These are phyloP conservation scores for Fusarium sacchari DNA, from an alignment of 2,329 filamentous ascomycete species.

Conservation along the genomic window DNA sequence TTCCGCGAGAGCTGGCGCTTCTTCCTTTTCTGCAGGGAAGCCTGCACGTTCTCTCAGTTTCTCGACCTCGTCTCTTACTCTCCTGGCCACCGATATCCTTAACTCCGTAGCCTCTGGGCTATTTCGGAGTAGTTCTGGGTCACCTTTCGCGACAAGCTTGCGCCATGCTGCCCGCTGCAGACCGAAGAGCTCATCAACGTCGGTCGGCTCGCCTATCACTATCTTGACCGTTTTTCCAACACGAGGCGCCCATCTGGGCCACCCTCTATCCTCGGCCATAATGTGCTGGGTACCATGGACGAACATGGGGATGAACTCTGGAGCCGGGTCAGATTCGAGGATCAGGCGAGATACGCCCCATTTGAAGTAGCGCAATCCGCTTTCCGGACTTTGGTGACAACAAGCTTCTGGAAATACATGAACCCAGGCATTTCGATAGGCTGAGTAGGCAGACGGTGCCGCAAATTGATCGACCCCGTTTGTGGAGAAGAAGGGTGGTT, in stretches of 20 bases:
- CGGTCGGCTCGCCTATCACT: conserved; percentile 81
- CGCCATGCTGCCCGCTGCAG: conserved; percentile 81
- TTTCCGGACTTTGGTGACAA: conserved; percentile 85
- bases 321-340: conserved; percentile 86
- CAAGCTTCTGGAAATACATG: conserved; percentile 97
- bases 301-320: conserved; percentile 93
- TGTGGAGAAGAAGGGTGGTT: conserved; percentile 68
- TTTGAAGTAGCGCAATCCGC: conserved; percentile 94
- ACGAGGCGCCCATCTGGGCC: conserved; percentile 83
- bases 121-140: conserved; percentile 57
- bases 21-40: conserved; percentile 79
- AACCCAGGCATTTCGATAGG: conserved; percentile 82
- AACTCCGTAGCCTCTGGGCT: conserved; percentile 72
- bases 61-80: conserved; percentile 81
- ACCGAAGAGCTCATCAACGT: conserved; percentile 79
- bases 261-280: conserved; percentile 85
- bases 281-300: conserved; percentile 88
- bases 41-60: conserved; percentile 79
- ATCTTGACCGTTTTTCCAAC: conserved; percentile 75
- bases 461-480: conserved; percentile 72
- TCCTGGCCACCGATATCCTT: conserved; percentile 80
- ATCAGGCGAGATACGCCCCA: conserved; percentile 95
- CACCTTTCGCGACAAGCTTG: conserved; percentile 64
- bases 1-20: conserved; percentile 78
- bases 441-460: conserved; percentile 76